Percentiles rank a stretch among this genome's conserved stretches.
These are phyloP conservation scores for Xylaria sp. DNA, from an alignment of 2,329 filamentous ascomycete species.

Conservation along the genomic window DNA sequence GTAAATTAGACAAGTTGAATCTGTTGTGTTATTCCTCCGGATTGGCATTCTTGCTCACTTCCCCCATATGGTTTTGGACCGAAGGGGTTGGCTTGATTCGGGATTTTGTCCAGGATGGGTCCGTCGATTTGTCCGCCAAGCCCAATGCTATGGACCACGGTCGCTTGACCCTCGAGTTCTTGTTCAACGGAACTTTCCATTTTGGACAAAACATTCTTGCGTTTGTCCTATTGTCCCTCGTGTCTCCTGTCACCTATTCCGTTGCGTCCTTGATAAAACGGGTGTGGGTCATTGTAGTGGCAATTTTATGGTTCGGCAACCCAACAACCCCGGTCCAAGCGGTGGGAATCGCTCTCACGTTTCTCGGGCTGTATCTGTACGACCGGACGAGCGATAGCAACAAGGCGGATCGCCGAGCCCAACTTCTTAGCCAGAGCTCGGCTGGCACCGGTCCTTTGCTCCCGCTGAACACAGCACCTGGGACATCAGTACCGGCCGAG, in stretches of 20 bases:
- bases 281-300: conserved; percentile 94
- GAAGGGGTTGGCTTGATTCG: conserved; percentile 83
- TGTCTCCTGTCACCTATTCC: conserved; percentile 96
- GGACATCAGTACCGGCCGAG: conserved; percentile 49
- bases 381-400: conserved; percentile 90
- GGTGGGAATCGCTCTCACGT: conserved; percentile 87
- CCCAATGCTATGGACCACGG: conserved; percentile 81
- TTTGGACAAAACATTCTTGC: conserved; percentile 97
- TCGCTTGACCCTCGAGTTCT: conserved; percentile 80
- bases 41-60: conserved; percentile 86
- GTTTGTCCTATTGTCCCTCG: conserved; percentile 90
- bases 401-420: conserved; percentile 85
- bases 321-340: conserved; percentile 85
- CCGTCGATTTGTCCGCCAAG: conserved; percentile 68
- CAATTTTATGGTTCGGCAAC: conserved; percentile 96
- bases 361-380: conserved; percentile 93
- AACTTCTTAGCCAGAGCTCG: conserved; percentile 68
- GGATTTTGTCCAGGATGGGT: conserved; percentile 85
- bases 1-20: conserved; percentile 96
- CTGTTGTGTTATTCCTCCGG: conserved; percentile 96
- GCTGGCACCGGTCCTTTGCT: conserved; percentile 64
- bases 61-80: conserved; percentile 92
- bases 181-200: conserved; percentile 97
- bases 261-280: conserved; percentile 96
- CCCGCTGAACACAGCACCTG: conserved; percentile 67